phyloP scores from a whole-genome alignment of 495 filamentous ascomycete species.

The Geopyxis carbonaria region DNA sequence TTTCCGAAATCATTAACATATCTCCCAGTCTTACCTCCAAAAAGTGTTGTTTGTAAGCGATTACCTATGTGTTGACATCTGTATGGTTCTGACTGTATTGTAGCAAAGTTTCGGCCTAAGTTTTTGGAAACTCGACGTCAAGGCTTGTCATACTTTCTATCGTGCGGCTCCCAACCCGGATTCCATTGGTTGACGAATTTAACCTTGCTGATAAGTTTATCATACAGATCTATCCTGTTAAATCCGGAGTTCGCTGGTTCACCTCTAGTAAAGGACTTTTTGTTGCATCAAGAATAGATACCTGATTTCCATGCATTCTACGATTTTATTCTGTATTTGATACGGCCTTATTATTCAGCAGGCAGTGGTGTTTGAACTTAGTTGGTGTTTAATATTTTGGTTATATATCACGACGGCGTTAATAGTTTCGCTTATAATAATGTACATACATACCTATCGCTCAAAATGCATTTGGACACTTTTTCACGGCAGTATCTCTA shows the following conservation, averaged over 20 bases:
- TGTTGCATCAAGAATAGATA: conserved; percentile 33
- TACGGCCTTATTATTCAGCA: too few relatives aligned
- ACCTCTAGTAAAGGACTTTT: conserved; percentile 52
- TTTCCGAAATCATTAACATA: conserved; percentile 50
- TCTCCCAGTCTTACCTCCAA: conserved; percentile 49
- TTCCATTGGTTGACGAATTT: too few relatives aligned
- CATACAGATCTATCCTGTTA: conserved; percentile 45
- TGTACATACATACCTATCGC: too few relatives aligned
- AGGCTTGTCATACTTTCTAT: conserved; percentile 54
- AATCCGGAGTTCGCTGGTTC: conserved; percentile 55
- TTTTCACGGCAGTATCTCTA: too few relatives aligned
- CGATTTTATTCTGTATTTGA: too few relatives aligned
- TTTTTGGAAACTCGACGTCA: conserved; percentile 50
- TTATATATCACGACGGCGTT: too few relatives aligned
- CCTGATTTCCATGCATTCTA: too few relatives aligned
- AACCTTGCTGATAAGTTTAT: too few relatives aligned
- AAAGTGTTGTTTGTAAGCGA: conserved; percentile 49
- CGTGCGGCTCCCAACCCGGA: conserved; percentile 36
- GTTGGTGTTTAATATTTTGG: too few relatives aligned
- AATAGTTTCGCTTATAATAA: too few relatives aligned
- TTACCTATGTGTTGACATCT: neutral
- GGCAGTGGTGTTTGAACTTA: too few relatives aligned
- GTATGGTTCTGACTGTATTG: conserved; percentile 12
- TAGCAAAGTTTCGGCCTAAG: conserved; percentile 47
- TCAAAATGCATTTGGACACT: too few relatives aligned